Conservation (phyloP, 1,284 basidiomycete genomes). For the Boletus smithii region DNA sequence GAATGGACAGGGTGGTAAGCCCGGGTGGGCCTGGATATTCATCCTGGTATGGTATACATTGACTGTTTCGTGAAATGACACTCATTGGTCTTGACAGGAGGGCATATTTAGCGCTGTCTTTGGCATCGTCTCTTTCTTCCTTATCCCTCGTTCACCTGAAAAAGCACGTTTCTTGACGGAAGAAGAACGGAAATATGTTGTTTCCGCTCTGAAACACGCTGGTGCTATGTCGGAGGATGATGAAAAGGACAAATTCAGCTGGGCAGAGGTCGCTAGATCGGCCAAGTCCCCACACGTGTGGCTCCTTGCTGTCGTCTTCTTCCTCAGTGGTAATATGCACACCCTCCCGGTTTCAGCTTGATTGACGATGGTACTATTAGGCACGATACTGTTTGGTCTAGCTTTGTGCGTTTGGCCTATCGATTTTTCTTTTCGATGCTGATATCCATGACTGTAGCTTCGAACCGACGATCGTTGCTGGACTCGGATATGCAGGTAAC, state of each 20-base stretch:
- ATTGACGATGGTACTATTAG: slow-evolving; percentile 25
- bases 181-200: slow-evolving; percentile 40
- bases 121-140: slow-evolving; percentile 45
- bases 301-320: slow-evolving; percentile 23
- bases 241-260: slow-evolving; percentile 34
- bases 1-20: slow-evolving; percentile 44
- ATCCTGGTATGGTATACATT: slow-evolving; percentile 40
- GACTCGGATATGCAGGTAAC: slow-evolving; percentile 43
- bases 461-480: slow-evolving; percentile 48
- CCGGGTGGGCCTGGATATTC: slow-evolving; percentile 67
- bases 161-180: slow-evolving; percentile 41
- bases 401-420: slow-evolving; percentile 25
- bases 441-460: slow-evolving; percentile 38
- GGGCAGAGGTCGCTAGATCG: slow-evolving; percentile 37
- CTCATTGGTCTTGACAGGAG: slow-evolving; percentile 35
- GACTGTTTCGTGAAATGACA: background rate
- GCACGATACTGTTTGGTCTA: slow-evolving; percentile 41
- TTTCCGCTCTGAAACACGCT: slow-evolving; percentile 28
- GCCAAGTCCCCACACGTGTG: slow-evolving; percentile 38
- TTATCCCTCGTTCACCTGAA: slow-evolving; percentile 50
- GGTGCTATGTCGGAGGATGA: slow-evolving; percentile 36
- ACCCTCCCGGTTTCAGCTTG: background rate
- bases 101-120: slow-evolving; percentile 50
- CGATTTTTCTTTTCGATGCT: background rate
- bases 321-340: slow-evolving; percentile 27